Percentiles rank a stretch among this genome's conserved stretches.
phyloP scores from a whole-genome alignment of 106 monocot species.

The Dioscorea dumetorum region DNA sequence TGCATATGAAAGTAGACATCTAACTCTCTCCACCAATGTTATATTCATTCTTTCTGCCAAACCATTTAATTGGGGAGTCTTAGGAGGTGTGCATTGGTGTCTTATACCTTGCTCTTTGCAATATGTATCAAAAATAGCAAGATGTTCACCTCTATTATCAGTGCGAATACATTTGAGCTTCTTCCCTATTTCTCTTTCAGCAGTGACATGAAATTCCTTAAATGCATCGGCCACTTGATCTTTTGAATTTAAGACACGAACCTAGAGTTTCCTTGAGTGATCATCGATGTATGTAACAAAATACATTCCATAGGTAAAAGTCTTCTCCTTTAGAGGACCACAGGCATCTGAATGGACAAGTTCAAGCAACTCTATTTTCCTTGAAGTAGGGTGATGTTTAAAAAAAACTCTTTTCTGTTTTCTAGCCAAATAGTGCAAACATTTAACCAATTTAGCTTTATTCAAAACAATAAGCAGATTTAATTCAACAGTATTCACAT shows the following conservation, averaged over 20 bases:
- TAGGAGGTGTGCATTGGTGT: conserved; percentile 2
- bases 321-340: conserved; percentile 2
- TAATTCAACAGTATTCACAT: background rate
- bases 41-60: conserved; percentile 2
- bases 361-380: no score
- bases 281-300: conserved; percentile 1
- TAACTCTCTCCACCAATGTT: conserved; percentile 2
- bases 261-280: background rate
- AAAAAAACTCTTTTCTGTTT: no score
- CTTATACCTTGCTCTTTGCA: conserved; percentile 1
- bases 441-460: no score
- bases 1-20: background rate
- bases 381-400: no score
- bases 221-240: conserved; percentile 3
- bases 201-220: background rate
- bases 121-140: conserved; percentile 9
- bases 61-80: conserved; percentile 8
- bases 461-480: background rate
- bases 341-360: conserved; percentile 3
- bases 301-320: background rate
- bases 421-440: no score
- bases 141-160: background rate
- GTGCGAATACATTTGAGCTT: conserved; percentile 1
- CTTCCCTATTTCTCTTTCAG: background rate
- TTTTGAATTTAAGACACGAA: background rate